phyloP scores from a whole-genome alignment of 2,329 filamentous ascomycete genomes.

The Myriangium duriaei region DNA sequence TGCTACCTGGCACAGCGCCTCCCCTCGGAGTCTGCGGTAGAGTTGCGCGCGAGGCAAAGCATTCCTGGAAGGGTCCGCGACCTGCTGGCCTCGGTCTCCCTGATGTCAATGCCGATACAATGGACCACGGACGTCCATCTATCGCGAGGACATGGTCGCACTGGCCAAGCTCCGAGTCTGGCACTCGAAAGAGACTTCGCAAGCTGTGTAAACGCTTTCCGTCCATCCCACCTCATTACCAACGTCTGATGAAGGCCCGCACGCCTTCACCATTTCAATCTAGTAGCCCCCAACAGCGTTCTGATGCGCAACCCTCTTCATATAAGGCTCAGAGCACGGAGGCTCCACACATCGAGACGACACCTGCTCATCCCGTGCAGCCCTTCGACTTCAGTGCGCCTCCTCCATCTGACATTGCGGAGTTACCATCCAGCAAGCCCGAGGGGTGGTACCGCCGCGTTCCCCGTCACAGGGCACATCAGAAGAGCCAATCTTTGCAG shows the following conservation, averaged over 20 bases:
- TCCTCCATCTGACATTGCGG: not conserved
- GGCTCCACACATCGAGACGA: constrained; percentile 38
- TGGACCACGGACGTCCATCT: constrained; percentile 16
- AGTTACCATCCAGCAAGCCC: no score
- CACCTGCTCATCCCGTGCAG: constrained; percentile 22
- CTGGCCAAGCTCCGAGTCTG: constrained; percentile 47
- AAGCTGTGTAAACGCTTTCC: constrained; percentile 49
- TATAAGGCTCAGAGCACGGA: constrained; percentile 40
- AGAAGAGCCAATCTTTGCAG: constrained; percentile 39
- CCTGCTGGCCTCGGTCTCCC: constrained; percentile 20
- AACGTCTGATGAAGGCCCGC: constrained; percentile 46
- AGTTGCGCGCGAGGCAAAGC: constrained; percentile 48
- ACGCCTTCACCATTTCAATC: constrained; percentile 47
- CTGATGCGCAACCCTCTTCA: constrained; percentile 14
- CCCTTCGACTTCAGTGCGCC: no score
- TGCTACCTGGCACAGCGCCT: constrained; percentile 49
- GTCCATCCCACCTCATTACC: constrained; percentile 50
- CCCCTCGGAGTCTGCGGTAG: constrained; percentile 52
- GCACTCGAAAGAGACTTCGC: constrained; percentile 46
- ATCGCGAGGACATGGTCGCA: constrained; percentile 22
- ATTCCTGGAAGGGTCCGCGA: constrained; percentile 43
- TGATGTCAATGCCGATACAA: constrained; percentile 26
- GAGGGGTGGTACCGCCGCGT: constrained; percentile 31
- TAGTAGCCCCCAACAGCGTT: constrained; percentile 13
- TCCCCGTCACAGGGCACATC: constrained; percentile 35